Base-by-base conservation (phyloP, 345 rosid species). In the Populus euphratica region DNA sequence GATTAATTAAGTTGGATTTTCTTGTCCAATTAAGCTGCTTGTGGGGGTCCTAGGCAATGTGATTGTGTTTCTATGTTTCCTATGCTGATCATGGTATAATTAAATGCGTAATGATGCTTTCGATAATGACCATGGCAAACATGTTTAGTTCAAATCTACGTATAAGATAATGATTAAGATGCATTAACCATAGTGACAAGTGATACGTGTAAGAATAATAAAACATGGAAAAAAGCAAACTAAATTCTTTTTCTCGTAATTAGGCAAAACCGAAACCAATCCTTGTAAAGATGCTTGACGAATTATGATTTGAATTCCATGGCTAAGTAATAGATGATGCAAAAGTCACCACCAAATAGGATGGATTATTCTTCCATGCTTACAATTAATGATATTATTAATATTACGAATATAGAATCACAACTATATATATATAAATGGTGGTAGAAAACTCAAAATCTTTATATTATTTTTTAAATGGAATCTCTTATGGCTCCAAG, bases 21-120 rank as follows among this genome's bases (percentile, higher is more conserved):
- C 43, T 64, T 35, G 33, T 50, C 56, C 70, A 72, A 47, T 50
- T 59, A 76, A 74, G 44, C 47, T 35, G 35, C 17, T 10, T 25
- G 25, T 31, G 78, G 78, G 63, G 82, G 85, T 68, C 85, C 83
- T 2, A 77, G 41, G 18, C 18, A 77, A 75, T 80, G 84, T 82
- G 85, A 82, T 80, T 75, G 41, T 82, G 87, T 82, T 73, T 72
- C 33, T 71, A 21, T 85, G 85, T 80, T 82, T 85, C 85, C 79
- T 75, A 82, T 82, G 87, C 66, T 54, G 79, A 76, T 79, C 31
- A 79, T 73, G 70, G 27, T 54, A 35, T 43, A 13, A 73, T 76
- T 36, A 33, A 67, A 33, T 17, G 5, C 12, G 33, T 61, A 36
- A 39, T 44, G 35, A 20, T 73, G 17, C n/a, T 36, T 17, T 23